A percentile compares a stretch with the other conserved stretches of the same genome.
Evolutionary conservation across 768 basidiomycete species (phyloP).

Genomic region (Megacollybia marginata): DNA sequence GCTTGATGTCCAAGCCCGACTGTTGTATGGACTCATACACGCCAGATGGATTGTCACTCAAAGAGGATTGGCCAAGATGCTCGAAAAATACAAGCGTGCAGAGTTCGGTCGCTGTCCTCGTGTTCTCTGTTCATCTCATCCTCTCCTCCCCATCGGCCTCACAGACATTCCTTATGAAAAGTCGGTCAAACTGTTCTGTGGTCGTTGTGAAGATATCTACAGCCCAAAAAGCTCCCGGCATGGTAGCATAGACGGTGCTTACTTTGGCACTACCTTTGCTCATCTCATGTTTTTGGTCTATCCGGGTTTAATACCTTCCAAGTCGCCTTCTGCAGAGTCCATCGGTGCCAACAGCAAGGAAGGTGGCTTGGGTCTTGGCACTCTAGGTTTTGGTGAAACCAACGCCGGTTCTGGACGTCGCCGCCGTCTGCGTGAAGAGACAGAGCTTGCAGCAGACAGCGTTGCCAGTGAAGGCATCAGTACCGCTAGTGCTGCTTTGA

Average conservation of each 20-base stretch:
- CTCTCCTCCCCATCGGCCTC: constrained; percentile 93
- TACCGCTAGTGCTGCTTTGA: constrained; percentile 76
- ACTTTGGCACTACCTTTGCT: constrained; percentile 97
- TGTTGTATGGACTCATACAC: constrained; percentile 94
- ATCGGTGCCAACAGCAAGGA: constrained; percentile 15
- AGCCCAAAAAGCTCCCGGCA: constrained; percentile 96
- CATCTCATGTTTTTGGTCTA: constrained; percentile 97
- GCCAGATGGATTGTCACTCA: constrained; percentile 96
- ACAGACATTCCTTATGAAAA: constrained; percentile 98
- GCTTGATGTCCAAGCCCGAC: constrained; percentile 86
- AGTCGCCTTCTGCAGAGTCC: constrained; percentile 36
- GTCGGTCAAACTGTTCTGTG: constrained; percentile 97
- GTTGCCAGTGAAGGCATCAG: constrained; percentile 63
- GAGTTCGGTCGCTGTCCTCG: constrained; percentile 99
- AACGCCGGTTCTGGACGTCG: constrained; percentile 7
- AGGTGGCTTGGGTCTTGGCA: neutral
- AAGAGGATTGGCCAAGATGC: constrained; percentile 91
- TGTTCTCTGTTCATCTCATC: constrained; percentile 90
- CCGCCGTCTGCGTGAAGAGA: constrained; percentile 39
- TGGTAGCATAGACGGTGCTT: constrained; percentile 96
- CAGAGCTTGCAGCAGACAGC: constrained; percentile 43
- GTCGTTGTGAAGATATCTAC: constrained; percentile 97
- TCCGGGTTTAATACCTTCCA: constrained; percentile 84
- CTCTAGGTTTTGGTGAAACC: neutral
- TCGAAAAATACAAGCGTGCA: constrained; percentile 97